Evolutionary conservation across 1,139 yeast species (phyloP).

Genomic region (Cylindricascospora bacillispora): DNA sequence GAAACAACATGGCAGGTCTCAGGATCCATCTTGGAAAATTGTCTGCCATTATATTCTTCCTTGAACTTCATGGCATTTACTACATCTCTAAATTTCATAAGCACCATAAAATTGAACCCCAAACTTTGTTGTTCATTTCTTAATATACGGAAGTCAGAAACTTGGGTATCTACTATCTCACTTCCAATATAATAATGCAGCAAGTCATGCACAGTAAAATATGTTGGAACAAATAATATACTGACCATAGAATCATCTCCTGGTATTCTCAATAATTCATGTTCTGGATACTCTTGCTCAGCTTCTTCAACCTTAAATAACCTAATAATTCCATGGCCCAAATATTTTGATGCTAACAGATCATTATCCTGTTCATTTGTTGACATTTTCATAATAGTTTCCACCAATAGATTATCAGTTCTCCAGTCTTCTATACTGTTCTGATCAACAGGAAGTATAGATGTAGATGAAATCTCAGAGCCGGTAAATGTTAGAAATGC

Average conservation of each 20-base stretch:
- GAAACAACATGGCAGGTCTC: slow-evolving; percentile 72
- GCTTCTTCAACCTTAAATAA: slow-evolving; percentile 39
- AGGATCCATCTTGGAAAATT: slow-evolving; percentile 80
- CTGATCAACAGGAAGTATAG: too few species aligned
- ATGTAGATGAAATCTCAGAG: too few species aligned
- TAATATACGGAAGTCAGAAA: slow-evolving; percentile 64
- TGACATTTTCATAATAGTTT: slow-evolving; percentile 3
- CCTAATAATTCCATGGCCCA: slow-evolving; percentile 65
- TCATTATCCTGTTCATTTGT: slow-evolving; percentile 7
- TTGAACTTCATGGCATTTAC: slow-evolving; percentile 51
- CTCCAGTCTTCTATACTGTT: slow-evolving; percentile 12
- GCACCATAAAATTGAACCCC: slow-evolving; percentile 49
- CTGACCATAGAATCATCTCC: slow-evolving; percentile 61
- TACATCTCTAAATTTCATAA: slow-evolving; percentile 56
- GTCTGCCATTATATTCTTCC: slow-evolving; percentile 54
- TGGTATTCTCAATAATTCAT: slow-evolving; percentile 20
- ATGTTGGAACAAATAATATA: slow-evolving; percentile 76
- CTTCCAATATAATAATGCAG: slow-evolving; percentile 59
- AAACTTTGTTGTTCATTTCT: slow-evolving; percentile 50
- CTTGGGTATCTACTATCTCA: slow-evolving; percentile 38
- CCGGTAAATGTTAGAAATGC: too few species aligned
- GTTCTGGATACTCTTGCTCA: slow-evolving; percentile 6
- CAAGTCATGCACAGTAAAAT: slow-evolving; percentile 74
- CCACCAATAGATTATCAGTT: slow-evolving; percentile 6
- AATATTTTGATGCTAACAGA: slow-evolving; percentile 25